Conservation (phyloP, 139 green algal genomes). For the Micromonas pusilla region DNA sequence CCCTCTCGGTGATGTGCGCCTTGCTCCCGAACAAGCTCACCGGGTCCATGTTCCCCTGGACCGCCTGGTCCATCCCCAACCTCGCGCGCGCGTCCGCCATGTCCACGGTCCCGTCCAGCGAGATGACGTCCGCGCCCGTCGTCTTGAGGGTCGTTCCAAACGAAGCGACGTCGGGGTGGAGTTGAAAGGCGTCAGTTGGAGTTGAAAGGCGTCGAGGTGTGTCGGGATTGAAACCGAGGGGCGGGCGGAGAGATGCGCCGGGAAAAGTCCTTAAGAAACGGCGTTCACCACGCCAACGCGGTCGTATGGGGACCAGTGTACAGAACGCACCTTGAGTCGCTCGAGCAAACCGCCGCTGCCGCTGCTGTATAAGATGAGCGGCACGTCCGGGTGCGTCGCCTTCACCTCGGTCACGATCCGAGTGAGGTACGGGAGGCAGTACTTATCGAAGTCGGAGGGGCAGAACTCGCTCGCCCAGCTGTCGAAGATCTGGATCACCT, state of each 20-base stretch:
- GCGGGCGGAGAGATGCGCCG: too few species aligned
- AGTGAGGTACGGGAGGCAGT: conserved; percentile 85
- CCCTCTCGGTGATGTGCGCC: conserved; percentile 10
- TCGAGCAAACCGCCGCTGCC: conserved; percentile 66
- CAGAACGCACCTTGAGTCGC: too few species aligned
- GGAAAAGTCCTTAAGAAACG: too few species aligned
- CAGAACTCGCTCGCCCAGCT: conserved; percentile 91
- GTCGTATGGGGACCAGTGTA: too few species aligned
- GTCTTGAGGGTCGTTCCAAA: too few species aligned
- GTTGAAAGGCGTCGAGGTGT: too few species aligned
- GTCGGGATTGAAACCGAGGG: too few species aligned
- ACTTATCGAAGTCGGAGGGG: conserved; percentile 81
- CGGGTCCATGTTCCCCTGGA: conserved; percentile 85
- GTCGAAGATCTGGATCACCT: conserved; percentile 95
- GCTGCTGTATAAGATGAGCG: conserved; percentile 94
- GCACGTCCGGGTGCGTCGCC: conserved; percentile 66
- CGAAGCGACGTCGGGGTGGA: too few species aligned
- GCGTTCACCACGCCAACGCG: too few species aligned
- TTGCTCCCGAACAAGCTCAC: conserved; percentile 77
- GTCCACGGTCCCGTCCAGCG: conserved; percentile 79
- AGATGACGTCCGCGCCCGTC: conserved; percentile 71
- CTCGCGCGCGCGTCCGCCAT: conserved; percentile 59
- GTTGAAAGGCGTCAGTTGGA: too few species aligned
- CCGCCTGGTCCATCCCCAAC: conserved; percentile 45
- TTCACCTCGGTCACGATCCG: conserved; percentile 62